Base-by-base conservation (phyloP, 805 yeast species). In the Pichia thaimueangensis region DNA sequence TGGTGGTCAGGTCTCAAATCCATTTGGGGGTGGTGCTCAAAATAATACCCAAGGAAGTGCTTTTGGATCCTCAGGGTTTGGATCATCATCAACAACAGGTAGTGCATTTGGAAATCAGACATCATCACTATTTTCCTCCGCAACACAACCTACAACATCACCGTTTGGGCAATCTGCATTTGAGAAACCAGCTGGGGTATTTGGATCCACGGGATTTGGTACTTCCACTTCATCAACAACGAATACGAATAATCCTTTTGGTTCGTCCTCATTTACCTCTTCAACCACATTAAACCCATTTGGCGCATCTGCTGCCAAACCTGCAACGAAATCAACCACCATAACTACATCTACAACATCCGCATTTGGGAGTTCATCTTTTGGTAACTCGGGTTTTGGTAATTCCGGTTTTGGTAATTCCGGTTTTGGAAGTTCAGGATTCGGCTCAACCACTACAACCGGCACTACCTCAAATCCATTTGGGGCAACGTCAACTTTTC, bases 1-100 rank as follows among this genome's bases (percentile, higher is more conserved):
- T 30, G 48, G 51, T 21, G 48, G 47, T 5, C 29, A 37, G 6
- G 6, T 45, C 8, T n/a, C n/a, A n/a, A 23, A 47, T 25, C 48
- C 64, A 30, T 57, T 62, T 45, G 59, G 60, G 6, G 35, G 45
- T 6, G 47, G 43, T 2, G n/a, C 15, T 16, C 12, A 21, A 9
- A 30, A 23, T 23, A 22, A 17, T 13, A 15, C 29, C 20, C 33
- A 29, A 23, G 40, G 45, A 15, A 37, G 29, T 30, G n/a, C n/a
- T n/a, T n/a, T n/a, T n/a, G 42, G 37, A n/a, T 36, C 39, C 3
- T 29, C 35, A 17, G 29, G 6, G 13, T 32, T 32, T 22, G 24
- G 10, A 19, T 13, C 36, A 17, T 25, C 30, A 11, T 25, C 10
- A 4, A 20, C n/a, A 10, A n/a, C 29, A 3, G 36, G 39, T 4